phyloP scores from a whole-genome alignment of 495 filamentous ascomycete genomes.

The Penicillium flavigenum region DNA sequence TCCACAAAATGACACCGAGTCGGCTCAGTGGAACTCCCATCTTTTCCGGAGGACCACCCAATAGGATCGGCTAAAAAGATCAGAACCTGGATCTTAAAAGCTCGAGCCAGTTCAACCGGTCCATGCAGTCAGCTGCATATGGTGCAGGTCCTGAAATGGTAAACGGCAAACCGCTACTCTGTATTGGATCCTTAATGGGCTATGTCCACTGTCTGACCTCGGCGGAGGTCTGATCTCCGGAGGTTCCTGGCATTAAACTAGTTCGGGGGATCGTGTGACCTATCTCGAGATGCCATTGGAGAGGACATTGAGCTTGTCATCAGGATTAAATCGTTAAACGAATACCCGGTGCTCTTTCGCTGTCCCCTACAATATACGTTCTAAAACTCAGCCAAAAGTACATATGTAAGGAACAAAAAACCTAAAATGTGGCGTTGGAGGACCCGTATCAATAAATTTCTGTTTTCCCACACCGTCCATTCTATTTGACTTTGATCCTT shows the following conservation, averaged over 20 bases:
- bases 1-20: slow-evolving; percentile 11
- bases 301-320: not conserved
- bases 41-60: slow-evolving; percentile 21
- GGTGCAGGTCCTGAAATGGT: not conserved
- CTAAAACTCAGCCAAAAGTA: not conserved
- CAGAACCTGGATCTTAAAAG: slow-evolving; percentile 15
- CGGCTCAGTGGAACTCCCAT: slow-evolving; percentile 19
- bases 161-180: not conserved
- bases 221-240: not conserved
- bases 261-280: not conserved
- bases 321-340: not conserved
- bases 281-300: not conserved
- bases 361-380: not conserved
- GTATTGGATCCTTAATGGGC: not conserved
- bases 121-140: slow-evolving; percentile 4
- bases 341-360: not conserved
- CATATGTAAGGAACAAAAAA: not conserved
- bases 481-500: not conserved
- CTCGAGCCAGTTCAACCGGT: slow-evolving; percentile 8
- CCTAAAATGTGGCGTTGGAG: not conserved
- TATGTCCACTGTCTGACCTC: not conserved
- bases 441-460: not conserved
- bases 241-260: not conserved
- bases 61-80: slow-evolving; percentile 16
- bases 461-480: slow-evolving; percentile 1